Evolutionary conservation across 805 yeast species (phyloP).

Genomic region (Zygoascus flipseniorum): DNA sequence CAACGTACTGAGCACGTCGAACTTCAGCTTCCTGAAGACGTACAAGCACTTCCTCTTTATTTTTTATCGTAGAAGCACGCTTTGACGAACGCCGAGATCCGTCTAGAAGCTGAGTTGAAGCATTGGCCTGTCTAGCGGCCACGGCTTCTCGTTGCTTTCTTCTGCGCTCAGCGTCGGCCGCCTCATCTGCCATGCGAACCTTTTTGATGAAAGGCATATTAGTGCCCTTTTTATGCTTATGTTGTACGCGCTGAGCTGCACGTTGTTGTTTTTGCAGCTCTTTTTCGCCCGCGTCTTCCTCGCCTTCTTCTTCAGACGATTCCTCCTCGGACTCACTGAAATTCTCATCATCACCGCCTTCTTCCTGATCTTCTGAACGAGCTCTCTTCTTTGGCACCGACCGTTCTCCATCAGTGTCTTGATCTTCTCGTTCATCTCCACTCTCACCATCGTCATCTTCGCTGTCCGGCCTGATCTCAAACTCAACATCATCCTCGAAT

Average conservation of each 20-base stretch:
- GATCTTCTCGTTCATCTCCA: slow-evolving; percentile 19
- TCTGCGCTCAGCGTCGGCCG: background rate
- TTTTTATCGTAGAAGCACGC: slow-evolving; percentile 68
- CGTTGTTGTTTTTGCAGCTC: slow-evolving; percentile 41
- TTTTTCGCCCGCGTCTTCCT: slow-evolving; percentile 58
- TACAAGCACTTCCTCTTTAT: slow-evolving; percentile 67
- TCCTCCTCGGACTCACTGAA: slow-evolving; percentile 43
- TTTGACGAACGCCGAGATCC: slow-evolving; percentile 61
- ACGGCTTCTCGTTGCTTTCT: slow-evolving; percentile 21
- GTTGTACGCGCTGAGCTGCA: slow-evolving; percentile 22
- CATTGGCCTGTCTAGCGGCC: slow-evolving; percentile 13
- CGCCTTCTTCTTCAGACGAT: slow-evolving; percentile 35
- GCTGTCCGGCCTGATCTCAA: slow-evolving; percentile 21
- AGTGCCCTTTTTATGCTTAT: slow-evolving; percentile 26
- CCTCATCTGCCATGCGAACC: slow-evolving; percentile 10
- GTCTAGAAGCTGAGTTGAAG: slow-evolving; percentile 39
- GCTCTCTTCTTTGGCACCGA: slow-evolving; percentile 7
- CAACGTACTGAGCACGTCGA: slow-evolving; percentile 36
- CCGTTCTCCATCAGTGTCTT: slow-evolving; percentile 11
- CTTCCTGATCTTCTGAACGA: slow-evolving; percentile 12
- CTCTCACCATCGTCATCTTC: slow-evolving; percentile 17
- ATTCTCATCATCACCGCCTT: slow-evolving; percentile 35
- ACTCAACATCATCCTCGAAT: slow-evolving; percentile 36
- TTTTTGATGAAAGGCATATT: slow-evolving; percentile 30
- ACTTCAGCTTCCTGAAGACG: slow-evolving; percentile 62